Percentiles rank a stretch among this genome's conserved stretches.
phyloP scores from a whole-genome alignment of 2,329 filamentous ascomycete genomes.

The Aureobasidium sp. region DNA sequence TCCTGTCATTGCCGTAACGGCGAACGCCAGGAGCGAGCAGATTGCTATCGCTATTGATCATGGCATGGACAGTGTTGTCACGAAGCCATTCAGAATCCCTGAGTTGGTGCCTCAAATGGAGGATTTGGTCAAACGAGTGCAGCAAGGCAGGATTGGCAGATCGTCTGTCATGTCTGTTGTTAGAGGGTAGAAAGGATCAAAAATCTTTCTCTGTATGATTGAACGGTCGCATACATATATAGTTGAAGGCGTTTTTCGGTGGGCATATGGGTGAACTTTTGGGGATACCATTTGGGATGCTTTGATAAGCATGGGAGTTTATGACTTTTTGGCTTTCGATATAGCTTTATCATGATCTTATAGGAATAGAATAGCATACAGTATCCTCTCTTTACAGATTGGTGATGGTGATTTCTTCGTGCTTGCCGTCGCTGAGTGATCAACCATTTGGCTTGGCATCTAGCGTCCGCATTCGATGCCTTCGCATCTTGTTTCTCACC shows the following conservation, averaged over 20 bases:
- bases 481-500: no score
- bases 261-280: background rate
- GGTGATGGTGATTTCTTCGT: no score
- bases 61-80: constrained; percentile 26
- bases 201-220: background rate
- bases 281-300: background rate
- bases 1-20: constrained; percentile 65
- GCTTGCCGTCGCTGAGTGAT: no score
- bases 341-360: no score
- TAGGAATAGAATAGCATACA: no score
- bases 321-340: background rate
- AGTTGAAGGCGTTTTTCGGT: no score
- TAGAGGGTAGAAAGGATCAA: no score
- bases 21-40: constrained; percentile 57
- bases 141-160: background rate
- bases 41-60: constrained; percentile 18
- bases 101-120: constrained; percentile 31
- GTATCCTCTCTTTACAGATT: no score
- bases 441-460: no score
- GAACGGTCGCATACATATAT: background rate
- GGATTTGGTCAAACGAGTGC: constrained; percentile 40
- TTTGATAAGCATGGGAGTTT: background rate
- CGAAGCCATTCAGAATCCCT: constrained; percentile 30
- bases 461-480: no score
- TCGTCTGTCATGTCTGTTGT: background rate